These are phyloP conservation scores for Leccinum disarticulatum DNA, from an alignment of 768 basidiomycete species.

Conservation along the genomic window DNA sequence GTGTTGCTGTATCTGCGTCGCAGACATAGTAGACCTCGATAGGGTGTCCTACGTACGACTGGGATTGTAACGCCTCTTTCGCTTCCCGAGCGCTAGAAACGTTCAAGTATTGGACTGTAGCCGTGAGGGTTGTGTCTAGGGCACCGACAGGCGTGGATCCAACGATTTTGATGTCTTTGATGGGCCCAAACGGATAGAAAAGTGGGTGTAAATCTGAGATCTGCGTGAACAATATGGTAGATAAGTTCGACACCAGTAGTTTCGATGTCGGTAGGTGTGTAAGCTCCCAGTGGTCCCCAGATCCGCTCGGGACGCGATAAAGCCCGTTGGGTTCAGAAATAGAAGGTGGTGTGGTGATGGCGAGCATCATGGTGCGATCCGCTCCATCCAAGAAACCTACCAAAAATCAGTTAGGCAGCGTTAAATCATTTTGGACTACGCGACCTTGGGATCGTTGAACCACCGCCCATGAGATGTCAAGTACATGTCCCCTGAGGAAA, in stretches of 20 bases:
- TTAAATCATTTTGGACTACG: not conserved
- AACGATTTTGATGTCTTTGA: slow-evolving; percentile 59
- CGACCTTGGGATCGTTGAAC: slow-evolving; percentile 82
- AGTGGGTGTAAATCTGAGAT: slow-evolving; percentile 68
- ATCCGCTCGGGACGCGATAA: slow-evolving; percentile 23
- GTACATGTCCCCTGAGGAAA: slow-evolving; percentile 58
- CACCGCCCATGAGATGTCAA: slow-evolving; percentile 86
- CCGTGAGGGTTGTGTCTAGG: slow-evolving; percentile 46
- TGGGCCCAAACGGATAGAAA: slow-evolving; percentile 67
- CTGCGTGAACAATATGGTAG: slow-evolving; percentile 65
- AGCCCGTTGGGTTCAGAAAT: slow-evolving; percentile 30
- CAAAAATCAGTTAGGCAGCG: slow-evolving; percentile 6
- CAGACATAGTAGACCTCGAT: slow-evolving; percentile 40
- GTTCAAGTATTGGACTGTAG: slow-evolving; percentile 62
- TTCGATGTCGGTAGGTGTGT: slow-evolving; percentile 45
- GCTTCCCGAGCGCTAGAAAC: slow-evolving; percentile 61
- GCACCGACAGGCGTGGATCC: slow-evolving; percentile 34
- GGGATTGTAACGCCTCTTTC: slow-evolving; percentile 57
- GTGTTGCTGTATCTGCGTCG: slow-evolving; percentile 12
- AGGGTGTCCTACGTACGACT: slow-evolving; percentile 54
- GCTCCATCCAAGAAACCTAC: slow-evolving; percentile 80
- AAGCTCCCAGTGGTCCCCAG: slow-evolving; percentile 37
- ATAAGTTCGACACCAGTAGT: slow-evolving; percentile 64
- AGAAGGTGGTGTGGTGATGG: slow-evolving; percentile 42
- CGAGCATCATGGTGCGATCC: slow-evolving; percentile 66